Evolutionary conservation across 106 monocot species (phyloP), one percentile per base, ranked within the genome.

Genomic region (Dendrobium catenatum): DNA sequence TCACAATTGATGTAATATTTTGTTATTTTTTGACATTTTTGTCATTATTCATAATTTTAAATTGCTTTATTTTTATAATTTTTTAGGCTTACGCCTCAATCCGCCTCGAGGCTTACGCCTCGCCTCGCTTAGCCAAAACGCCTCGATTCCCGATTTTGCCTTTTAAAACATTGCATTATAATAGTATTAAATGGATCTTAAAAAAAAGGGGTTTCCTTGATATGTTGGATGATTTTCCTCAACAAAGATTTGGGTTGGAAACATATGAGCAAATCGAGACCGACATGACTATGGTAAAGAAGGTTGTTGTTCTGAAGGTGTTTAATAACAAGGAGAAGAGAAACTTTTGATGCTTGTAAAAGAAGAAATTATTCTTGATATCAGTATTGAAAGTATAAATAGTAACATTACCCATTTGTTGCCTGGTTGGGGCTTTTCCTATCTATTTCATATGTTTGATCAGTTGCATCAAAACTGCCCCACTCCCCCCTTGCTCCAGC

Each of bases 291-390:
- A 61, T 82, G 83, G 58, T 88, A 42, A 99, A 85, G 78, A 94
- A 89, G 82, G 82, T 88, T 76, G 77, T 72, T 74, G 85, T 91
- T 18, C n/a, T 91, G 19, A 91, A 86, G 40, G 89, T 24, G 79
- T 99, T 99, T 74, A 99, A 99, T 87, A 81, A 90, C 40, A 99
- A 85, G 81, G 84, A 81, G 98, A 99, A 84, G 98, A 99, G 73
- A 93, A 89, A 80, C 81, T 89, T 86, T 78, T 99, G 27, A 85
- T 87, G 64, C 81, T 89, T 59, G 91, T 91, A 78, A 99, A 90
- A 77, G 78, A 95, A 73, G 86, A 88, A 82, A 55, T 82, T 10
- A 77, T 77, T 70, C 84, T 93, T 55, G 93, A 89, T 8, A 95
- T 85, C 84, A 87, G 84, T 75, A 76, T 91, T 44, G 82, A 81